These are phyloP conservation scores for Mycena floridula DNA, from an alignment of 768 basidiomycete genomes.

Conservation along the genomic window DNA sequence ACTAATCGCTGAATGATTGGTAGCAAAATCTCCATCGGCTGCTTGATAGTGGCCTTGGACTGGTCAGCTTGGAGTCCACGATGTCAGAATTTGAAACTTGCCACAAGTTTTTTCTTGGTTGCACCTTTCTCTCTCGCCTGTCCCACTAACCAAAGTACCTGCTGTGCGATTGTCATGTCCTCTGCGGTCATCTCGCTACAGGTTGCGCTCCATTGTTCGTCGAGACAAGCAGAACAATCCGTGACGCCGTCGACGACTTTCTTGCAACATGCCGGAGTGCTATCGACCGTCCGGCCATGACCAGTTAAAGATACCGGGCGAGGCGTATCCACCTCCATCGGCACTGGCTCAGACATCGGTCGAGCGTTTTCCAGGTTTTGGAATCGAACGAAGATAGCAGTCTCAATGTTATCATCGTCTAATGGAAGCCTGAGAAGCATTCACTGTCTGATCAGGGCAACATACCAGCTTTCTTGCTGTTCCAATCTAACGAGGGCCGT, in stretches of 20 bases:
- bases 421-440: neutral
- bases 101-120: conserved; percentile 30
- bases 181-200: conserved; percentile 19
- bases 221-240: conserved; percentile 41
- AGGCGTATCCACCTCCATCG: conserved; percentile 10
- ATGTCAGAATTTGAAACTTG: conserved; percentile 17
- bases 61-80: neutral
- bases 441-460: neutral
- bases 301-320: neutral
- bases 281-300: conserved; percentile 41
- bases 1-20: conserved; percentile 36
- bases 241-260: conserved; percentile 25
- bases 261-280: conserved; percentile 43
- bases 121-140: conserved; percentile 33
- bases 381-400: conserved; percentile 46
- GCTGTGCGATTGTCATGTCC: conserved; percentile 22
- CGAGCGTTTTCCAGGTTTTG: conserved; percentile 13
- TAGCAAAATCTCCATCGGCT: conserved; percentile 16
- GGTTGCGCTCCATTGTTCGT: conserved; percentile 31
- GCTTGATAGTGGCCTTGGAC: conserved; percentile 13
- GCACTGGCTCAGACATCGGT: conserved; percentile 7
- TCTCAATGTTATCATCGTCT: conserved; percentile 88
- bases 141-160: conserved; percentile 30
- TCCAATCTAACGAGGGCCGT: conserved; percentile 63
- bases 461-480: conserved; percentile 84